Evolutionary conservation across 2,329 filamentous ascomycete species (phyloP).

Genomic region (Macrophomina pseudophaseolina): DNA sequence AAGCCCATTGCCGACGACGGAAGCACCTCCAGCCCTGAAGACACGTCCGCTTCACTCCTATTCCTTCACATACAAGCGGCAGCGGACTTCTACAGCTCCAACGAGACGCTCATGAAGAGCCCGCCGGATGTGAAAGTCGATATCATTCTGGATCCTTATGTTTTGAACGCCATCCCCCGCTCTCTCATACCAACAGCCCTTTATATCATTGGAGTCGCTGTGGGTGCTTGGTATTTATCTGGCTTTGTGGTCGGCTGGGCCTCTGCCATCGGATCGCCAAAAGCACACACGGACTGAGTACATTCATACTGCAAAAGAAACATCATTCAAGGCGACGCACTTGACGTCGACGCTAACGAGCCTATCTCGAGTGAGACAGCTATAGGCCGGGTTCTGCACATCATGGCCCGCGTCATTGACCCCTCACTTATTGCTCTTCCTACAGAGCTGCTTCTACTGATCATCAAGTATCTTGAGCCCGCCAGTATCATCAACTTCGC

Average conservation of each 20-base stretch:
- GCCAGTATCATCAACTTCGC: conserved; percentile 52
- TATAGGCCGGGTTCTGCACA: neutral
- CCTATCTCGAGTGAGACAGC: neutral
- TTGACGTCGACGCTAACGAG: neutral
- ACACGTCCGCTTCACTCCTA: conserved; percentile 58
- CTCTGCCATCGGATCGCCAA: conserved; percentile 32
- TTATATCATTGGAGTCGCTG: conserved; percentile 69
- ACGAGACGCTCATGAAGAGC: conserved; percentile 74
- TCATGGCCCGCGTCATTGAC: conserved; percentile 2
- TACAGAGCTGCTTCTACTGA: conserved; percentile 53
- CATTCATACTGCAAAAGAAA: neutral
- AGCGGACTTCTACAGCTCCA: conserved; percentile 83
- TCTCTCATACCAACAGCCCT: conserved; percentile 74
- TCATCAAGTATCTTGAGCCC: conserved; percentile 48
- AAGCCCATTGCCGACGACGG: conserved; percentile 24
- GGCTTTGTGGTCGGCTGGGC: conserved; percentile 46
- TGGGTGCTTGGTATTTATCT: conserved; percentile 58
- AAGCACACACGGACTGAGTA: conserved; percentile 41
- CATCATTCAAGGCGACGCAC: neutral
- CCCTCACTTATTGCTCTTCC: conserved; percentile 41
- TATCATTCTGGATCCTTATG: conserved; percentile 82
- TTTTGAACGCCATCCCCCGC: conserved; percentile 77
- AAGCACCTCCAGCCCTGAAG: conserved; percentile 1
- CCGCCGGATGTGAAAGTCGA: conserved; percentile 80
- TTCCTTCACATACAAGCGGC: conserved; percentile 76